Conservation (phyloP, 1,284 basidiomycete species). For the Trichosporon sp. region DNA sequence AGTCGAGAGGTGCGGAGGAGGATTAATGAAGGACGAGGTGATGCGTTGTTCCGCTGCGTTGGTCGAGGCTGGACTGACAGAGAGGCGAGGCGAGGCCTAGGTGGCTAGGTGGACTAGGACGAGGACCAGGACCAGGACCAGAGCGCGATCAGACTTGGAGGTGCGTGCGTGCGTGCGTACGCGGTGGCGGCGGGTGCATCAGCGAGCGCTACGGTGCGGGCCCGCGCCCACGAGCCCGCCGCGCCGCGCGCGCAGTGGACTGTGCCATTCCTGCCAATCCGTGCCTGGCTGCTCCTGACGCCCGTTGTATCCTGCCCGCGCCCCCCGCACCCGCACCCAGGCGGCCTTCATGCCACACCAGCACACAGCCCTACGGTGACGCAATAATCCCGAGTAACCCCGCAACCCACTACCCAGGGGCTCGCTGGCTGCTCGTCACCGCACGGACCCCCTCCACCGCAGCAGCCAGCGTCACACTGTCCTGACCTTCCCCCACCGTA, state of each 20-base stretch:
- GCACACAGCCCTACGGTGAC: not conserved
- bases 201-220: not conserved
- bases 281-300: not conserved
- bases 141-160: not conserved
- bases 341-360: not conserved
- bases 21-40: not conserved
- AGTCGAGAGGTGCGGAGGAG: not conserved
- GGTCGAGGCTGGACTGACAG: not conserved
- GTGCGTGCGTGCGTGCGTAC: not conserved
- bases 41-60: not conserved
- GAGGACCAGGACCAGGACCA: too few relatives aligned
- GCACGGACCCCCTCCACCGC: not conserved
- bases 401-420: slow-evolving; percentile 8
- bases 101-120: too few relatives aligned
- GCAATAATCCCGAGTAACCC: slow-evolving; percentile 7
- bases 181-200: slow-evolving; percentile 3
- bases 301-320: not conserved
- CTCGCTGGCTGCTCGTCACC: not conserved
- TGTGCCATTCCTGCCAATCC: not conserved
- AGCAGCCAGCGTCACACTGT: not conserved
- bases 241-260: not conserved
- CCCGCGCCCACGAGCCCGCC: not conserved
- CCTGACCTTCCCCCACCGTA: too few relatives aligned
- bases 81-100: not conserved
- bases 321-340: not conserved